Evolutionary conservation across 2,329 filamentous ascomycete species (phyloP), one percentile per base, ranked within the genome.

Genomic region (Alternaria novae-zelandiae): DNA sequence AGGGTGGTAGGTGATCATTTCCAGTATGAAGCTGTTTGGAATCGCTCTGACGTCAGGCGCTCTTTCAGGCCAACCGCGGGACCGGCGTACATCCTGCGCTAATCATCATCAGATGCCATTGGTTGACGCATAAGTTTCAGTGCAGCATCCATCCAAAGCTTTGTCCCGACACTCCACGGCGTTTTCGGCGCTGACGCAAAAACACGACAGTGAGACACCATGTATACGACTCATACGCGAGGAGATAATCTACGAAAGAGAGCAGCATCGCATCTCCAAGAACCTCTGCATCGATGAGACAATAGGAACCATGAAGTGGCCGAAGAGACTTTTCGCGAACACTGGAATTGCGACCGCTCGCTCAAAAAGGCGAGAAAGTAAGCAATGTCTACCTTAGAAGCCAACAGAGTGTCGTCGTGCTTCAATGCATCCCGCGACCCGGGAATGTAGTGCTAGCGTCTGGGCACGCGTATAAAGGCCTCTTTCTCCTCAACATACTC

Each of bases 401-500:
- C 26, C 30, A 4, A 36, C 30, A 13, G 6, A 8, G 13, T 2
- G 2, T 8, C 4, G 1, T 15, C 7, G 13, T 13, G 30, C 32
- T n/a, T 36, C 9, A 0, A 41, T 17, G 15, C 1, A 2, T 4
- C 36, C 15, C n/a, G 0, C 15, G 1, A 41, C 5, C 15, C 36
- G 2, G n/a, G 9, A 11, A 3, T 41, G 9, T 41, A 9, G 36
- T 41, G 36, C 36, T 41, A 41, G 36, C 36, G n/a, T 41, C 15
- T 41, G 0, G 15, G 0, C 36, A 1, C 36, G 36, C 5, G 2
- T 11, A 41, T 41, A 41, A 41, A 41, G 36, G 36, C 36, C 36
- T 41, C 0, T n/a, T 0, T 10, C 1, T 41, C 8, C 32, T 41
- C 4, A 3, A 4, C 32, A 0, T 1, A 2, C 32, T 41, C n/a